Base-by-base conservation (phyloP, 78 protist species). In the Trichosphaerium sp. region DNA sequence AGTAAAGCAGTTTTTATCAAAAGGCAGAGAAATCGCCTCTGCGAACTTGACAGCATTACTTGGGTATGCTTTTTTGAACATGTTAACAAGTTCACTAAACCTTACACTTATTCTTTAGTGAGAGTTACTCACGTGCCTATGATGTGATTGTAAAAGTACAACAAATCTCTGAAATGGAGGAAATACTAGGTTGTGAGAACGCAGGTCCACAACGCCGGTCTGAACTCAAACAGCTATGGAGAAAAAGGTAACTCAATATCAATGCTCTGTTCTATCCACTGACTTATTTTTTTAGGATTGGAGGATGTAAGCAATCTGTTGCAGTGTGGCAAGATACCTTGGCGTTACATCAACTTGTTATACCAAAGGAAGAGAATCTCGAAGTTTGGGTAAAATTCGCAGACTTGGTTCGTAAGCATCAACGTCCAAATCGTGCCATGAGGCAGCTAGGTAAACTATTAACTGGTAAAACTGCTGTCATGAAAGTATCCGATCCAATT, bases 131-230 rank as follows among this genome's bases (percentile, higher is more conserved):
- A 35, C 71, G 95, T 25, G 96, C 96, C 26, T 90, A 91, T 63
- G 39, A 40, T 5, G 57, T 64, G 31, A 55, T 92, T 5, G 88
- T 92, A 12, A 66, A 72, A 38, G 63, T 74, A 40, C 96, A 91
- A 75, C 95, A 91, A 51, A 39, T 92, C 4, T 66, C 89, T 1
- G 95, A 92, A 44, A 78, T 91, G 8, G 96, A 92, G 78, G 96
- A 92, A 69, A 71, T 90, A 6, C 54, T 89, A 21, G 76, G 72
- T n/a, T 75, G 48, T 23, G 68, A 65, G n/a, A n/a, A n/a, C n/a
- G n/a, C n/a, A n/a, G n/a, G n/a, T n/a, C n/a, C n/a, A n/a, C n/a
- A n/a, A n/a, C n/a, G n/a, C n/a, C n/a, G n/a, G n/a, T n/a, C n/a
- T n/a, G n/a, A n/a, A n/a, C n/a, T n/a, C n/a, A n/a, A n/a, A n/a